Evolutionary conservation across 1,139 yeast species (phyloP).

Genomic region (Nematodospora anomalae): DNA sequence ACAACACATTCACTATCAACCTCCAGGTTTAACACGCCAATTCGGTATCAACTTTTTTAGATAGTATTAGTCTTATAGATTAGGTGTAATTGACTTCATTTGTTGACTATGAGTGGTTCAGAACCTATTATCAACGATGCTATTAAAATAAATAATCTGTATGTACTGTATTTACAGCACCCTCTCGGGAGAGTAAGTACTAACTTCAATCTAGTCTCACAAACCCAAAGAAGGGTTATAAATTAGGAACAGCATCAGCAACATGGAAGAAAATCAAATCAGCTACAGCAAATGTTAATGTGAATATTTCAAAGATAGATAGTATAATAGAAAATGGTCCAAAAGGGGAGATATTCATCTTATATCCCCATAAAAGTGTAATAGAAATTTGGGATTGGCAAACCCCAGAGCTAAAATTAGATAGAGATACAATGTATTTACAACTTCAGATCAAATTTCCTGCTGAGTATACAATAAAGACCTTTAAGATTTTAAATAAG

Average conservation of each 20-base stretch:
- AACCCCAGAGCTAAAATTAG: constrained; percentile 10
- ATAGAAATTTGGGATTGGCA: constrained; percentile 57
- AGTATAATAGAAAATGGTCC: constrained; percentile 36
- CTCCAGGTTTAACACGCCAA: not conserved
- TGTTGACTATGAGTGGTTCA: not conserved
- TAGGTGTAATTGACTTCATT: not conserved
- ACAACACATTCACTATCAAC: not conserved
- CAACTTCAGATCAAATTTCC: constrained; percentile 18
- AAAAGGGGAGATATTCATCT: constrained; percentile 47
- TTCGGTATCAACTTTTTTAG: no score
- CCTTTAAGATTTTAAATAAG: constrained; percentile 1
- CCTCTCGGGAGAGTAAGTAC: not conserved
- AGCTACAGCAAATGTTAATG: constrained; percentile 21
- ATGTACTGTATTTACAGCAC: constrained; percentile 7
- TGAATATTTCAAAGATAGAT: constrained; percentile 5
- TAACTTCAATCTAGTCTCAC: constrained; percentile 16
- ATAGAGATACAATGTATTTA: constrained; percentile 38
- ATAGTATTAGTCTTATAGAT: not conserved
- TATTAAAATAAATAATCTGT: constrained; percentile 10
- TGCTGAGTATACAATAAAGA: not conserved
- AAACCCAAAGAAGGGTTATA: constrained; percentile 33
- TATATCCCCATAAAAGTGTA: constrained; percentile 24
- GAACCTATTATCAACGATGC: constrained; percentile 7
- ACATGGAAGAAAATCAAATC: constrained; percentile 47
- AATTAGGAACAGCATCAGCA: constrained; percentile 43